Evolutionary conservation across 129 eudicot species (phyloP).

Genomic region (Flaveria ramosissima): DNA sequence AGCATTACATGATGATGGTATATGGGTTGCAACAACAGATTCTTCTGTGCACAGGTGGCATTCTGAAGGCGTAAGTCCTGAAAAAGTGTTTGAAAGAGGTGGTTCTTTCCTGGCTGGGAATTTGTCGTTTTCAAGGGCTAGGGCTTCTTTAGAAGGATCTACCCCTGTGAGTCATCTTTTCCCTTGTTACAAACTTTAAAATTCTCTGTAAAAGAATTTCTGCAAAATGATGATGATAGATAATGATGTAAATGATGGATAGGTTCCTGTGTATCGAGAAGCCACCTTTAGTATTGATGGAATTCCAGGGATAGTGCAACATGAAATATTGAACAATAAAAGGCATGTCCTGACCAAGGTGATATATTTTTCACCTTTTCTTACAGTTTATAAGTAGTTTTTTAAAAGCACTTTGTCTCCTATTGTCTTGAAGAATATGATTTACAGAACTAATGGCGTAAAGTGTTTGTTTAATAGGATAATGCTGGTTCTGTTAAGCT

Average conservation of each 20-base stretch:
- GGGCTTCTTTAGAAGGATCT: constrained; percentile 91
- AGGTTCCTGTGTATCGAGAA: constrained; percentile 77
- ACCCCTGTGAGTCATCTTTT: constrained; percentile 73
- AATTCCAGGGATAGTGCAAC: constrained; percentile 84
- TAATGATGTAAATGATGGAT: constrained; percentile 15
- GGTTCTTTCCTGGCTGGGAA: constrained; percentile 95
- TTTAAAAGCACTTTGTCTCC: not conserved
- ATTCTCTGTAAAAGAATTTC: not conserved
- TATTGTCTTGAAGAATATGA: constrained; percentile 12
- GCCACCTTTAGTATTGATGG: constrained; percentile 73
- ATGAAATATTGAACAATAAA: constrained; percentile 86
- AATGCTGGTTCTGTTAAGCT: constrained; percentile 85
- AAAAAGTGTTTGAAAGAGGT: constrained; percentile 73
- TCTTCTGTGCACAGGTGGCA: constrained; percentile 93
- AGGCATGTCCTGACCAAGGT: constrained; percentile 95
- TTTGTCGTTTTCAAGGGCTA: constrained; percentile 92
- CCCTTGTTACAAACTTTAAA: not conserved
- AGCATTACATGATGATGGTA: constrained; percentile 75
- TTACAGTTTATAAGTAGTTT: not conserved
- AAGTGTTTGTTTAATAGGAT: constrained; percentile 53
- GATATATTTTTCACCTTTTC: constrained; percentile 21
- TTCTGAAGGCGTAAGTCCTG: constrained; percentile 77
- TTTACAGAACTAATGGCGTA: constrained; percentile 29
- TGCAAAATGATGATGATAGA: not conserved
- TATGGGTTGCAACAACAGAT: constrained; percentile 93